Percentiles rank a stretch among this genome's conserved stretches.
Conservation (phyloP, 129 eudicot genomes). For the Flaveria trinervia region DNA sequence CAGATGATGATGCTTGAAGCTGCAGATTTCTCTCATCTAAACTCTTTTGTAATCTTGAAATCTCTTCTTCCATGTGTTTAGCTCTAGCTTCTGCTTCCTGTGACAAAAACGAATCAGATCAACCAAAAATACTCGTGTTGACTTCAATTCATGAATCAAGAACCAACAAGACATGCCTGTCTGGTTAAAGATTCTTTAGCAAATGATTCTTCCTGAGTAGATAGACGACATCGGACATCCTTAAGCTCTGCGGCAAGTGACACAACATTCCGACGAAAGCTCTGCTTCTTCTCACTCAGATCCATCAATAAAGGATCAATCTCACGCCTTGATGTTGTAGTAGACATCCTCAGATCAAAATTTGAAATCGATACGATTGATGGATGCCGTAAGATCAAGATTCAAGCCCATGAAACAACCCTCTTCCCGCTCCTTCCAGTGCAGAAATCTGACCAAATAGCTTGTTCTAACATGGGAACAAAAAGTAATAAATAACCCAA, state of each 20-base stretch:
- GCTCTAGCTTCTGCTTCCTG: slow-evolving; percentile 92
- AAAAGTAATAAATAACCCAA: neutral
- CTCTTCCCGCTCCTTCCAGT: neutral
- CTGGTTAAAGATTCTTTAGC: slow-evolving; percentile 82
- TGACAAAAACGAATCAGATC: slow-evolving; percentile 17
- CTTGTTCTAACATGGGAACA: slow-evolving; percentile 24
- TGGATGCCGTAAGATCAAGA: slow-evolving; percentile 7
- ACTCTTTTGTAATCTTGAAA: slow-evolving; percentile 57
- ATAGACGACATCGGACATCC: slow-evolving; percentile 82
- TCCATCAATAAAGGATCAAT: slow-evolving; percentile 86
- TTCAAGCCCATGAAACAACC: slow-evolving; percentile 14
- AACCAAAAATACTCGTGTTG: neutral
- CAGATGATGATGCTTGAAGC: slow-evolving; percentile 70
- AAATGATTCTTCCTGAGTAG: slow-evolving; percentile 60
- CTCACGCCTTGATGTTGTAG: slow-evolving; percentile 31
- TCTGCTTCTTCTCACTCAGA: slow-evolving; percentile 83
- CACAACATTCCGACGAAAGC: slow-evolving; percentile 76
- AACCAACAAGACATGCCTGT: slow-evolving; percentile 52
- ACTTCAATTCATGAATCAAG: slow-evolving; percentile 1
- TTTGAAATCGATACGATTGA: neutral
- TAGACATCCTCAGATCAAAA: slow-evolving; percentile 19
- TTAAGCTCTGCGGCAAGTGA: slow-evolving; percentile 89
- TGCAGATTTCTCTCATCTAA: slow-evolving; percentile 71
- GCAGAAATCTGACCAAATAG: too few relatives aligned
- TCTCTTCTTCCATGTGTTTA: slow-evolving; percentile 70